phyloP scores from a whole-genome alignment of 2,329 filamentous ascomycete species.

The Huntiella abstrusa region DNA sequence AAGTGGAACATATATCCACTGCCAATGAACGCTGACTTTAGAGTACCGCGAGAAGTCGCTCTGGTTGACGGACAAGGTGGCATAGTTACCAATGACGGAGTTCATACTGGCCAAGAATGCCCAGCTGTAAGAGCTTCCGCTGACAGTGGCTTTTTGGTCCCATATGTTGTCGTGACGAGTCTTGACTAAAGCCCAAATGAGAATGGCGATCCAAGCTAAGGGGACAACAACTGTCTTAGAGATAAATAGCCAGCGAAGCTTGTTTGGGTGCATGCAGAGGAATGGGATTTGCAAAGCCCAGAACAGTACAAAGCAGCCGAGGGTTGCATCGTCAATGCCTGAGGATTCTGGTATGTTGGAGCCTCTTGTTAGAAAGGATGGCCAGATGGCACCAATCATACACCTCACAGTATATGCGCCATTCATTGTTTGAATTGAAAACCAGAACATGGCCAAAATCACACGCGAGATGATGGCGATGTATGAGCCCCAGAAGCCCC shows the following conservation, averaged over 20 bases:
- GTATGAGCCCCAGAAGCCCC: conserved; percentile 25
- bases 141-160: conserved; percentile 13
- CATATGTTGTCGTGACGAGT: conserved; percentile 13
- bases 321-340: conserved; percentile 18
- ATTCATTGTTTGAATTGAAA: conserved; percentile 18
- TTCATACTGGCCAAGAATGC: conserved; percentile 25
- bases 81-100: conserved; percentile 30
- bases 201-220: conserved; percentile 11
- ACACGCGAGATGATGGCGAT: conserved; percentile 21
- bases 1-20: conserved; percentile 11
- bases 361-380: conserved; percentile 20
- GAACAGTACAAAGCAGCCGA: conserved; percentile 27
- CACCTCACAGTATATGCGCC: conserved; percentile 14
- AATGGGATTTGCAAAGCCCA: conserved; percentile 27
- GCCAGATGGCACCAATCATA: conserved; percentile 23
- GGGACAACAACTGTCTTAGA: conserved; percentile 19
- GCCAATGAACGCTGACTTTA: conserved; percentile 2
- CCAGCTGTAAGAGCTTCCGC: conserved; percentile 26
- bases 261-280: conserved; percentile 25
- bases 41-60: conserved; percentile 20
- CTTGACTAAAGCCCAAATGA: conserved; percentile 22
- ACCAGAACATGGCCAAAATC: conserved; percentile 18
- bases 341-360: conserved; percentile 20
- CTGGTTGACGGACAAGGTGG: conserved; percentile 30
- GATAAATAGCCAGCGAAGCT: conserved; percentile 24